Conservation (phyloP, 805 yeast genomes). For the Lipomyces yamanashiensis region DNA sequence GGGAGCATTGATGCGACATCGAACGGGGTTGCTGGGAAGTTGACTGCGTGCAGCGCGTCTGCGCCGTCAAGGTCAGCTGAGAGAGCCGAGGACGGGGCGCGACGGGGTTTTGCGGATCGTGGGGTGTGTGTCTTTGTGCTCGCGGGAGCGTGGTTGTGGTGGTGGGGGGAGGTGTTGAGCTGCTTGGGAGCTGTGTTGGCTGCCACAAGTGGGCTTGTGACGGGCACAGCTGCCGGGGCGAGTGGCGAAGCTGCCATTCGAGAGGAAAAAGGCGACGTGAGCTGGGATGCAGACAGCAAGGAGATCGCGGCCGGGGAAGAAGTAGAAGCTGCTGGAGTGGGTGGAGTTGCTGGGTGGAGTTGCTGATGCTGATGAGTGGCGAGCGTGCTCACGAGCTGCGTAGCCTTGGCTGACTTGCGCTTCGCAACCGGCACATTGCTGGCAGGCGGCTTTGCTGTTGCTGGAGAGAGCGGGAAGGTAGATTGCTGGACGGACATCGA, state of each 20-base stretch:
- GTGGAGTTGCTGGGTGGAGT: too few relatives aligned
- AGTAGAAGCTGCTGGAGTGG: too few relatives aligned
- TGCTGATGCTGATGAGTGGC: too few relatives aligned
- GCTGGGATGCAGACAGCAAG: not conserved
- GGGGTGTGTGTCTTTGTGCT: not conserved
- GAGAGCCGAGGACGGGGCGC: not conserved
- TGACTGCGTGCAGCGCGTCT: constrained; percentile 26
- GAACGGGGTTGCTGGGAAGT: constrained; percentile 31
- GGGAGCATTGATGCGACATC: constrained; percentile 30
- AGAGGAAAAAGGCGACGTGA: not conserved
- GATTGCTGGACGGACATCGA: not conserved
- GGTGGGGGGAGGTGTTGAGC: not conserved
- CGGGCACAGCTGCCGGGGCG: not conserved
- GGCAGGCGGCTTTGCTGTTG: too few relatives aligned
- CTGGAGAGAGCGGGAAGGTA: not conserved
- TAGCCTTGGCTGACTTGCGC: too few relatives aligned
- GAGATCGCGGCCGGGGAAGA: too few relatives aligned
- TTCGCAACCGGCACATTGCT: too few relatives aligned
- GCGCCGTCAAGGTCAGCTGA: constrained; percentile 9
- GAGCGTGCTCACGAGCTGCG: too few relatives aligned
- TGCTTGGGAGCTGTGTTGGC: not conserved
- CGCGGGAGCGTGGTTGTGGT: not conserved
- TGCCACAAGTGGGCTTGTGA: too few relatives aligned
- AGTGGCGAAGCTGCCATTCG: not conserved
- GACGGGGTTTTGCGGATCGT: constrained; percentile 7